Percentiles rank a stretch among this genome's conserved stretches.
Evolutionary conservation across 2,329 filamentous ascomycete genomes (phyloP).

Genomic region (Fusarium sp.): DNA sequence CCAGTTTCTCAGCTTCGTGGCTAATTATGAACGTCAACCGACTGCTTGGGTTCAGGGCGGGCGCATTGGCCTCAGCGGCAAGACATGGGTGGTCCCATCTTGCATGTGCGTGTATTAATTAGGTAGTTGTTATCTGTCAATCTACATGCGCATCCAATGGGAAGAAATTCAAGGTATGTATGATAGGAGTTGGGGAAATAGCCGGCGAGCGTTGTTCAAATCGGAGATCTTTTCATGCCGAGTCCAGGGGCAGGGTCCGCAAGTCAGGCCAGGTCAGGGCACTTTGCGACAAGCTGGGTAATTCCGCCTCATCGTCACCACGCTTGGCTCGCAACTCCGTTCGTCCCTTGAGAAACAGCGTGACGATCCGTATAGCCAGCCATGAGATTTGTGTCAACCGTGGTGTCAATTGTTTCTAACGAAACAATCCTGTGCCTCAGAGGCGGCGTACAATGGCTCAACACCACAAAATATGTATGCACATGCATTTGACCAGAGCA

Average conservation of each 20-base stretch:
- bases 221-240: slow-evolving; percentile 28
- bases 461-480: slow-evolving; percentile 6
- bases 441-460: not conserved
- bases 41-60: slow-evolving; percentile 41
- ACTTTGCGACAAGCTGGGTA: slow-evolving; percentile 22
- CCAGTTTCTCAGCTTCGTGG: slow-evolving; percentile 19
- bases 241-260: slow-evolving; percentile 33
- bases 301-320: slow-evolving; percentile 18
- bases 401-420: not conserved
- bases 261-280: slow-evolving; percentile 17
- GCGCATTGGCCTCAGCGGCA: slow-evolving; percentile 40
- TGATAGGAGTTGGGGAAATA: slow-evolving; percentile 17
- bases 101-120: slow-evolving; percentile 35
- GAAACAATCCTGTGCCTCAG: not conserved
- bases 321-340: slow-evolving; percentile 7
- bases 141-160: slow-evolving; percentile 21
- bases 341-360: slow-evolving; percentile 24
- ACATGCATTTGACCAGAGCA: slow-evolving; percentile 15
- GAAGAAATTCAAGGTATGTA: slow-evolving; percentile 7
- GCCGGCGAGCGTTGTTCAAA: slow-evolving; percentile 21
- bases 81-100: slow-evolving; percentile 38
- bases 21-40: slow-evolving; percentile 26
- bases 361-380: not conserved
- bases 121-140: slow-evolving; percentile 24
- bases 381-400: no score